These are phyloP conservation scores for Papiliotrema fonsecae DNA, from an alignment of 1,284 basidiomycete species.

Conservation along the genomic window DNA sequence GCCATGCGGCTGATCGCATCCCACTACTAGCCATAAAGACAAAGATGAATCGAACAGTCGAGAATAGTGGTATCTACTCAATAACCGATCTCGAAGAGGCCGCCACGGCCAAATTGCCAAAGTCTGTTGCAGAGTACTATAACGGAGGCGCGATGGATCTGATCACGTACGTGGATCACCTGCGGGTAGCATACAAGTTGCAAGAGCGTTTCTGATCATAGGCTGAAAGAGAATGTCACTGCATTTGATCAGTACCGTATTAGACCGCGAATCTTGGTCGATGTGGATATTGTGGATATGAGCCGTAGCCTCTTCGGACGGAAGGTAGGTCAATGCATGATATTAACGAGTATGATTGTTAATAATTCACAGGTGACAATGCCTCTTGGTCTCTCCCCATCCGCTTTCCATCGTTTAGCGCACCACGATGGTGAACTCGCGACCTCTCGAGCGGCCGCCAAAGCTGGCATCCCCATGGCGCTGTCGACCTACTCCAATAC, in stretches of 20 bases:
- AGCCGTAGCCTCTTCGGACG: constrained; percentile 12
- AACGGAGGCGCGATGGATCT: constrained; percentile 27
- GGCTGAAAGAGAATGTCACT: constrained; percentile 21
- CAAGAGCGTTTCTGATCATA: too few species aligned
- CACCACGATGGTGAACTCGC: constrained; percentile 30
- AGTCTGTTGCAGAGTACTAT: constrained; percentile 17
- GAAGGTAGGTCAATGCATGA: not conserved
- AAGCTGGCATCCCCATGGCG: constrained; percentile 21
- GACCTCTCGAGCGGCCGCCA: constrained; percentile 25
- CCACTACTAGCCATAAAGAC: too few species aligned
- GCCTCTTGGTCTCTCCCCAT: constrained; percentile 34
- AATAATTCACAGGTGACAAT: constrained; percentile 5
- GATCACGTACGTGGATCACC: constrained; percentile 10
- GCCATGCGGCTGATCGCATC: too few species aligned
- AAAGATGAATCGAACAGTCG: not conserved
- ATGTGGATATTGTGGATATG: constrained; percentile 26
- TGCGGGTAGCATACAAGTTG: not conserved
- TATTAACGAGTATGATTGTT: not conserved
- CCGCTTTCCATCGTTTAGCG: constrained; percentile 32
- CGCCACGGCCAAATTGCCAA: constrained; percentile 11
- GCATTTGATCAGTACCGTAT: constrained; percentile 29
- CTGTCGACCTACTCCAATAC: constrained; percentile 27
- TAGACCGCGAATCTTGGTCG: constrained; percentile 26
- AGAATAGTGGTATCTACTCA: constrained; percentile 3
- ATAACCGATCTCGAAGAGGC: constrained; percentile 20